Percentiles rank a stretch among this genome's conserved stretches.
phyloP scores from a whole-genome alignment of 208 protist species.

The Acanthamoeba divionensis region DNA sequence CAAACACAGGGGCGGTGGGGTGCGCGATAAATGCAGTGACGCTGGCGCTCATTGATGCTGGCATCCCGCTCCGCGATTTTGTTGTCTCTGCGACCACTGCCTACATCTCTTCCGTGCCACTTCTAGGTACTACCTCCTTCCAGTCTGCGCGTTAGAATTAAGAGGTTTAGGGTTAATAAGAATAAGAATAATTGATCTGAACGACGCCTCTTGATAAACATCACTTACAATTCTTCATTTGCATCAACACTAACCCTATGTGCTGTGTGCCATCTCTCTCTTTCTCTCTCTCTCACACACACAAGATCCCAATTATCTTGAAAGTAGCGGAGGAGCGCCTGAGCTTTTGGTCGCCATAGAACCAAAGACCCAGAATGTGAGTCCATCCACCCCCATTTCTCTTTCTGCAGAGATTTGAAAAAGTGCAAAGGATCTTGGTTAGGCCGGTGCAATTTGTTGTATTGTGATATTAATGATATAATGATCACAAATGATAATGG shows the following conservation, averaged over 20 bases:
- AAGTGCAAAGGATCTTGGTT: too few relatives aligned
- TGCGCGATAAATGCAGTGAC: conserved; percentile 85
- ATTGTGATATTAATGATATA: too few relatives aligned
- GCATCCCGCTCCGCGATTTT: conserved; percentile 88
- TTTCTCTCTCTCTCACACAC: not conserved
- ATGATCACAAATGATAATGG: too few relatives aligned
- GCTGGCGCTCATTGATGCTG: conserved; percentile 88
- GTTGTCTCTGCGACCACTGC: conserved; percentile 76
- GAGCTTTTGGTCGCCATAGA: conserved; percentile 80
- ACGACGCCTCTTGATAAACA: not conserved
- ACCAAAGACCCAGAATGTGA: conserved; percentile 66
- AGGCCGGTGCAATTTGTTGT: too few relatives aligned
- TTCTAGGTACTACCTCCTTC: conserved; percentile 68
- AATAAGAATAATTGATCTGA: not conserved
- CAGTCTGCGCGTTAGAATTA: conserved; percentile 35
- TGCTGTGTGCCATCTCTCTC: not conserved
- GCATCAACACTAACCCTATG: not conserved
- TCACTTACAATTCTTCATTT: not conserved
- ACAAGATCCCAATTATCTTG: conserved; percentile 77
- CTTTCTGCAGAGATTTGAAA: too few relatives aligned
- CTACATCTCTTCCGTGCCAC: conserved; percentile 74
- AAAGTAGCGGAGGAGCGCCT: conserved; percentile 74
- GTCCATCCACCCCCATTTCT: too few relatives aligned
- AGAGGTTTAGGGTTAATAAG: not conserved
- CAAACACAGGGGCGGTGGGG: not conserved